phyloP scores from a whole-genome alignment of 768 basidiomycete species.

The Cystobasidium onofrii region DNA sequence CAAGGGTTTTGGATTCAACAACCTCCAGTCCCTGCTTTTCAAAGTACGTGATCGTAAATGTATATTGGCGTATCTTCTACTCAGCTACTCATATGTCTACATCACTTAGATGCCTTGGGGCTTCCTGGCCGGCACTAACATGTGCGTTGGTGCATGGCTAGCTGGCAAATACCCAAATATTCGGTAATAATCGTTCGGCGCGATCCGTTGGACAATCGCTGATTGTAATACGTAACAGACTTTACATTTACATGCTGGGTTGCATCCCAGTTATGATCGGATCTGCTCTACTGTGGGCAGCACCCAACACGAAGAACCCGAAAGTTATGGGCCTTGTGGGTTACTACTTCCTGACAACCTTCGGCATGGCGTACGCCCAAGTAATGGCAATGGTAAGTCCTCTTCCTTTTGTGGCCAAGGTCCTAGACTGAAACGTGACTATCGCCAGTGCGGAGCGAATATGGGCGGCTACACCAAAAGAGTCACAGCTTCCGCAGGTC shows the following conservation, averaged over 20 bases:
- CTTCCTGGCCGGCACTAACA: background rate
- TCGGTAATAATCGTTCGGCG: too few relatives aligned
- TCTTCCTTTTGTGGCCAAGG: background rate
- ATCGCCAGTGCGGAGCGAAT: background rate
- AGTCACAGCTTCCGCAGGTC: background rate
- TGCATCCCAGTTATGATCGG: background rate
- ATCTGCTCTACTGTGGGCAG: slow-evolving; percentile 7
- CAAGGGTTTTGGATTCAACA: slow-evolving; percentile 3
- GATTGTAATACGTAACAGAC: background rate
- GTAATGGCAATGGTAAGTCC: slow-evolving; percentile 6
- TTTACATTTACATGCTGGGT: slow-evolving; percentile 2
- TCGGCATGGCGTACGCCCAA: slow-evolving; percentile 4
- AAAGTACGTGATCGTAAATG: background rate
- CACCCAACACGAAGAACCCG: background rate
- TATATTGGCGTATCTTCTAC: background rate
- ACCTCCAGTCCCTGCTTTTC: background rate
- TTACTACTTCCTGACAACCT: background rate
- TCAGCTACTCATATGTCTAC: background rate
- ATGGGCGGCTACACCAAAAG: background rate
- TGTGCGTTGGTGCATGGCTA: slow-evolving; percentile 6
- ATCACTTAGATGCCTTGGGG: slow-evolving; percentile 11
- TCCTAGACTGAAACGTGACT: background rate
- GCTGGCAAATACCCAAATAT: background rate
- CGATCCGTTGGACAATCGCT: too few relatives aligned
- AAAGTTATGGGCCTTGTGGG: background rate